These are phyloP conservation scores for Hericium rajendrae DNA, from an alignment of 768 basidiomycete species.

Conservation along the genomic window DNA sequence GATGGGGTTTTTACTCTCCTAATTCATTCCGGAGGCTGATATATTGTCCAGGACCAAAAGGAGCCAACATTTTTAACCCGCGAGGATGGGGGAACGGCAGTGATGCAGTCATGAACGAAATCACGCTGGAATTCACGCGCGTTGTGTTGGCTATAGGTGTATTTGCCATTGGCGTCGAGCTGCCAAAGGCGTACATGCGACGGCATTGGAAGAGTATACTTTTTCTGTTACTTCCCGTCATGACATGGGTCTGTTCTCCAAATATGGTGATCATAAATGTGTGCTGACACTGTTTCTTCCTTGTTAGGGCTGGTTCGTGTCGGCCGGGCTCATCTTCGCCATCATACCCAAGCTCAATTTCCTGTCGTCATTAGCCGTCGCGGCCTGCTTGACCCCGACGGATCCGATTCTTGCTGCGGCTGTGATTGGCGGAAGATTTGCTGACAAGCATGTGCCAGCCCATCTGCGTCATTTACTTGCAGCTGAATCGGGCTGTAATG, in stretches of 20 bases:
- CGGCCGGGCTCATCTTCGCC: conserved; percentile 83
- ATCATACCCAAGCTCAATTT: conserved; percentile 86
- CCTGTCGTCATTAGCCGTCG: conserved; percentile 81
- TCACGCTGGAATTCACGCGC: conserved; percentile 86
- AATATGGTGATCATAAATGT: neutral
- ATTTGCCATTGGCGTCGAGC: conserved; percentile 95
- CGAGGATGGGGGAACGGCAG: conserved; percentile 53
- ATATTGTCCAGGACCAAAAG: conserved; percentile 58
- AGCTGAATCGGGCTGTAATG: conserved; percentile 86
- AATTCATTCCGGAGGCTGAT: neutral
- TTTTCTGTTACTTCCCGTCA: conserved; percentile 73
- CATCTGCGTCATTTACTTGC: conserved; percentile 62
- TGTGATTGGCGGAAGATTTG: conserved; percentile 92
- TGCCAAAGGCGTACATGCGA: conserved; percentile 91
- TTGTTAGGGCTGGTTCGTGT: conserved; percentile 85
- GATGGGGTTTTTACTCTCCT: no score
- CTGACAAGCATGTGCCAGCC: conserved; percentile 91
- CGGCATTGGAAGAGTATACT: conserved; percentile 89
- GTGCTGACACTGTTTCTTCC: conserved; percentile 5
- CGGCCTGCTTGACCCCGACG: conserved; percentile 89
- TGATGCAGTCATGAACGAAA: conserved; percentile 47
- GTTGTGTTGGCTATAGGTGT: conserved; percentile 94
- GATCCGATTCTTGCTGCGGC: conserved; percentile 91
- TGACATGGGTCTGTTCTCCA: conserved; percentile 62
- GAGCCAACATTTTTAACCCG: conserved; percentile 74